Percentiles rank a stretch among this genome's conserved stretches.
Conservation (phyloP, 805 yeast genomes). For the Yamadazyma phyllophila region DNA sequence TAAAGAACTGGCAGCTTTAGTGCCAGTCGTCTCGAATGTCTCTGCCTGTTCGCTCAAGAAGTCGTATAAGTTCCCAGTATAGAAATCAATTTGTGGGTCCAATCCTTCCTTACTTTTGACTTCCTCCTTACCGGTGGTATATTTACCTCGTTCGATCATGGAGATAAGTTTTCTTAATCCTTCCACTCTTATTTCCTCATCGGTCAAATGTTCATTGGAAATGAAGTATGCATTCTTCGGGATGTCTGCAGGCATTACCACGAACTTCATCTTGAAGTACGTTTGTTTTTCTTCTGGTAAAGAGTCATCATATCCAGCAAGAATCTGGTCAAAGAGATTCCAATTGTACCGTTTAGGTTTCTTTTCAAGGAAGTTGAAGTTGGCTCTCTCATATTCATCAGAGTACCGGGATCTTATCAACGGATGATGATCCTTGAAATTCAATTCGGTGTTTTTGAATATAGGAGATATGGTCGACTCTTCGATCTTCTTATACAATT, state of each 20-base stretch:
- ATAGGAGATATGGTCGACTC: conserved; percentile 6
- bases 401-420: conserved; percentile 79
- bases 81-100: conserved; percentile 75
- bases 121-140: conserved; percentile 36
- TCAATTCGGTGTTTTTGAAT: conserved; percentile 11
- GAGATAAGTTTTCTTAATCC: conserved; percentile 73
- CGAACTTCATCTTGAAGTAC: conserved; percentile 74
- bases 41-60: conserved; percentile 54
- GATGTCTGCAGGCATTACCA: conserved; percentile 74
- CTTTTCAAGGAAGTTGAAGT: conserved; percentile 53
- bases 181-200: conserved; percentile 90
- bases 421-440: conserved; percentile 23
- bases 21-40: conserved; percentile 36
- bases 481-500: conserved; percentile 49
- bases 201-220: conserved; percentile 59
- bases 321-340: conserved; percentile 85
- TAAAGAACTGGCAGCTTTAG: conserved; percentile 25
- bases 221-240: conserved; percentile 53
- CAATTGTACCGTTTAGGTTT: conserved; percentile 66
- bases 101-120: conserved; percentile 39
- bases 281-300: conserved; percentile 52
- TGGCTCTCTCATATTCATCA: conserved; percentile 56
- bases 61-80: conserved; percentile 78
- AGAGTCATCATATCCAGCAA: conserved; percentile 89
- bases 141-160: conserved; percentile 57